Evolutionary conservation across 2,329 filamentous ascomycete species (phyloP).

Genomic region (Penicillium expansum): DNA sequence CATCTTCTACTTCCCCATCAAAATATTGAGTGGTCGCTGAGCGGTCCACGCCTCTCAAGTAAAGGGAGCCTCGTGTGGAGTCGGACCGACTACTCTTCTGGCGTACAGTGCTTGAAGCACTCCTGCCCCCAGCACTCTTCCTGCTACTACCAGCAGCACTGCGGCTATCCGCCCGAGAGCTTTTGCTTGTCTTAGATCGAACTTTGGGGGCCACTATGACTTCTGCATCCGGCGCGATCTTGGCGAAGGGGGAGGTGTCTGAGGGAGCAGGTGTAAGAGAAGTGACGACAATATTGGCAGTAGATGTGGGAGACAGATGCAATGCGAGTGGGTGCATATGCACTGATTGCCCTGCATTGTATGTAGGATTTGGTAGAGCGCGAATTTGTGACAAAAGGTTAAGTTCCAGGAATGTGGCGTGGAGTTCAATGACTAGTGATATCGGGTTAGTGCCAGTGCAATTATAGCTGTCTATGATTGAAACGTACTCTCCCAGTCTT

Average conservation of each 20-base stretch:
- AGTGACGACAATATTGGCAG: conserved; percentile 83
- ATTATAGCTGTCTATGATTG: neutral
- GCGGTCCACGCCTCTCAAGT: conserved; percentile 76
- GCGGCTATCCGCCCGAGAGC: conserved; percentile 65
- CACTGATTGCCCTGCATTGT: conserved; percentile 53
- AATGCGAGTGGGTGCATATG: conserved; percentile 78
- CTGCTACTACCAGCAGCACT: conserved; percentile 78
- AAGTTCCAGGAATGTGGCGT: conserved; percentile 91
- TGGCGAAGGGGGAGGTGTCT: conserved; percentile 73
- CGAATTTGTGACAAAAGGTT: conserved; percentile 92
- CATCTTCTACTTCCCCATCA: conserved; percentile 59
- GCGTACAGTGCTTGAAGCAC: conserved; percentile 67
- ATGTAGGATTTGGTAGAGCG: conserved; percentile 82
- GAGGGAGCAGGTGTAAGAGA: conserved; percentile 74
- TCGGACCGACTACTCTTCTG: conserved; percentile 60
- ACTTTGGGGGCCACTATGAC: conserved; percentile 96
- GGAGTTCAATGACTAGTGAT: conserved; percentile 75
- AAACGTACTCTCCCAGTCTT: conserved; percentile 83
- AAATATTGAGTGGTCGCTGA: conserved; percentile 72
- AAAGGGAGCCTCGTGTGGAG: conserved; percentile 56
- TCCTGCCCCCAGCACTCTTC: conserved; percentile 69
- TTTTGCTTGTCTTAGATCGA: conserved; percentile 65
- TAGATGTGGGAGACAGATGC: conserved; percentile 91
- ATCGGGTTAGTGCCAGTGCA: conserved; percentile 8
- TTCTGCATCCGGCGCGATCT: conserved; percentile 90